phyloP scores from a whole-genome alignment of 306 rosid genomes.

The Rubus idaeus region DNA sequence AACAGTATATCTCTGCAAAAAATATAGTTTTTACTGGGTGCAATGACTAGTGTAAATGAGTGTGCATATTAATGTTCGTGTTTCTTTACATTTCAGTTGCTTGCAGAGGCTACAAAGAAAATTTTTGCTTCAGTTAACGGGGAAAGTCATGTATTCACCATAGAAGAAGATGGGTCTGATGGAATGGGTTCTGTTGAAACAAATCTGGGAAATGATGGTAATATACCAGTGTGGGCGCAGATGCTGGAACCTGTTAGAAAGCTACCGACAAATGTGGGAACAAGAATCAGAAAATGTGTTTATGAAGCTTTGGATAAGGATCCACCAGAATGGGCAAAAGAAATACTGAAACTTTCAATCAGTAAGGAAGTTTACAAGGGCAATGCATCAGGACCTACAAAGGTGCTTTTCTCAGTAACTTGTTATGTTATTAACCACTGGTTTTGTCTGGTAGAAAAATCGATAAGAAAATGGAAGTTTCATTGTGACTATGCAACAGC shows the following conservation, averaged over 20 bases:
- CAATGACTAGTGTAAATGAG: slow-evolving; percentile 20
- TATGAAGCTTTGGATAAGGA: slow-evolving; percentile 69
- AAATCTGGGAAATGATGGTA: slow-evolving; percentile 46
- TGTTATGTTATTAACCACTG: slow-evolving; percentile 19
- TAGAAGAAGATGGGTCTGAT: slow-evolving; percentile 81
- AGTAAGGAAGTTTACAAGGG: slow-evolving; percentile 98
- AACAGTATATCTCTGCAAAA: neutral
- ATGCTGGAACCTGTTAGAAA: slow-evolving; percentile 90
- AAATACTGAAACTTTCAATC: slow-evolving; percentile 77
- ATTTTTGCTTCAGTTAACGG: slow-evolving; percentile 68
- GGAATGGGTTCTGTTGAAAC: slow-evolving; percentile 51
- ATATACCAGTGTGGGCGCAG: slow-evolving; percentile 86
- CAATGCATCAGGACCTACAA: slow-evolving; percentile 98
- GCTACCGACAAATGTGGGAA: slow-evolving; percentile 97
- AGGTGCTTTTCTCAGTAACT: slow-evolving; percentile 55
- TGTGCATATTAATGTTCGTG: slow-evolving; percentile 23
- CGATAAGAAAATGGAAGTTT: neutral
- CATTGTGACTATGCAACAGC: neutral
- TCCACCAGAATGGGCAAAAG: slow-evolving; percentile 97
- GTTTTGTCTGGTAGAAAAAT: neutral
- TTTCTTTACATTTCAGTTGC: slow-evolving; percentile 60
- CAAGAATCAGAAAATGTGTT: slow-evolving; percentile 95
- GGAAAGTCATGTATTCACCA: slow-evolving; percentile 56
- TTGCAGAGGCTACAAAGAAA: slow-evolving; percentile 86
- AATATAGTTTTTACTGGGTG: slow-evolving; percentile 3